These are phyloP conservation scores for Peronosclerospora sorghi DNA, from an alignment of 352 stramenopile genomes.

Conservation along the genomic window DNA sequence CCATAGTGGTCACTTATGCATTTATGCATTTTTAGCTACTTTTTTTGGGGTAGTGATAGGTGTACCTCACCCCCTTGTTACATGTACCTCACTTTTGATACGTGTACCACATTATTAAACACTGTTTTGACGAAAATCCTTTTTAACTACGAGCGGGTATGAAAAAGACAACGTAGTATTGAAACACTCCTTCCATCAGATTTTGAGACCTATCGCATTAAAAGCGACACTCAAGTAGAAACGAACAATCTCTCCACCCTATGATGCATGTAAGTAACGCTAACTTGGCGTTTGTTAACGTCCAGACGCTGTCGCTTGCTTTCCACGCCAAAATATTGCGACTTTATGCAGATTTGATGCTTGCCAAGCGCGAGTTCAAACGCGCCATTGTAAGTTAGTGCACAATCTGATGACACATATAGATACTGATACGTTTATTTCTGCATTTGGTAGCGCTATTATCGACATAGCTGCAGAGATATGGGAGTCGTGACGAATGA, in stretches of 20 bases:
- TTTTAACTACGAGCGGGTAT: no score
- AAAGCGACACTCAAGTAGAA: background rate
- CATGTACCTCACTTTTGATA: no score
- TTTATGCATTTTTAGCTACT: no score
- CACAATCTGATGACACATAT: background rate
- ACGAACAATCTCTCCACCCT: no score
- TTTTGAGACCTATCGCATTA: background rate
- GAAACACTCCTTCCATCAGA: conserved; percentile 22
- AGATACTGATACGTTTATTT: background rate
- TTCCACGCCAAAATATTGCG: conserved; percentile 51
- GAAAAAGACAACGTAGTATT: no score
- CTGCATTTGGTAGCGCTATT: conserved; percentile 14
- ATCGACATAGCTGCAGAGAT: conserved; percentile 20
- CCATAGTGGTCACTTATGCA: no score
- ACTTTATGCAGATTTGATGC: conserved; percentile 59
- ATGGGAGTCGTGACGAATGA: conserved; percentile 11
- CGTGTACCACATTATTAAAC: no score
- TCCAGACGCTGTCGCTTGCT: conserved; percentile 6
- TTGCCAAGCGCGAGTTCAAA: conserved; percentile 51
- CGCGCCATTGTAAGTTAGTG: conserved; percentile 48
- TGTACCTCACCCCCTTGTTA: no score
- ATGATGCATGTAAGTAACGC: background rate
- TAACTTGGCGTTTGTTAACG: conserved; percentile 4
- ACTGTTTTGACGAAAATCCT: no score
- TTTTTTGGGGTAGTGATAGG: no score